phyloP scores from a whole-genome alignment of 2,329 filamentous ascomycete species.

The Colletotrichum sp. region DNA sequence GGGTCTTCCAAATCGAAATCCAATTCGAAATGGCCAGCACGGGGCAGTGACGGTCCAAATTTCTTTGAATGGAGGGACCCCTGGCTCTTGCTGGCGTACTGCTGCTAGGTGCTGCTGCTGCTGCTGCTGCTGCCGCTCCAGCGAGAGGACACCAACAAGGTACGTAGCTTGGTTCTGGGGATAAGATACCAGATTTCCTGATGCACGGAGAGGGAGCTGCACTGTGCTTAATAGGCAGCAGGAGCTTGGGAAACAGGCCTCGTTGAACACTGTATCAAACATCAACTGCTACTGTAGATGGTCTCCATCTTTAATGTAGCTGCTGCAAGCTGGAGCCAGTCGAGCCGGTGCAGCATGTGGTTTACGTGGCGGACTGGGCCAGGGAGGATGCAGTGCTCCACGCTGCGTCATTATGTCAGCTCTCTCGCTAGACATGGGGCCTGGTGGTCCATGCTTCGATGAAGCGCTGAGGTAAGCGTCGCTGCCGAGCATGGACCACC shows the following conservation, averaged over 20 bases:
- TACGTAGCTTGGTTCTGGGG: not conserved
- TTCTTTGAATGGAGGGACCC: constrained; percentile 19
- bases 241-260: not conserved
- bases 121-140: not conserved
- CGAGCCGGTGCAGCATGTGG: not conserved
- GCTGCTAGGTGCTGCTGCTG: not conserved
- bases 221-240: not conserved
- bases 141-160: not conserved
- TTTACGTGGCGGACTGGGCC: constrained; percentile 11
- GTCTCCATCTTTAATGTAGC: not conserved
- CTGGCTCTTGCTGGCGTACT: not conserved
- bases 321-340: constrained; percentile 1
- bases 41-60: constrained; percentile 21
- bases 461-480: not conserved
- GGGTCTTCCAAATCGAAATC: not conserved
- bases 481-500: not conserved
- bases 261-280: not conserved
- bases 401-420: not conserved
- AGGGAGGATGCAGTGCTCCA: not conserved
- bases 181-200: not conserved
- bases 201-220: not conserved
- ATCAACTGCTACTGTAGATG: not conserved
- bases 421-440: not conserved
- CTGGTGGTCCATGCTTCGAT: not conserved
- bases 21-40: constrained; percentile 14